Conservation (phyloP, 306 rosid genomes). For the Castanea mollissima region DNA sequence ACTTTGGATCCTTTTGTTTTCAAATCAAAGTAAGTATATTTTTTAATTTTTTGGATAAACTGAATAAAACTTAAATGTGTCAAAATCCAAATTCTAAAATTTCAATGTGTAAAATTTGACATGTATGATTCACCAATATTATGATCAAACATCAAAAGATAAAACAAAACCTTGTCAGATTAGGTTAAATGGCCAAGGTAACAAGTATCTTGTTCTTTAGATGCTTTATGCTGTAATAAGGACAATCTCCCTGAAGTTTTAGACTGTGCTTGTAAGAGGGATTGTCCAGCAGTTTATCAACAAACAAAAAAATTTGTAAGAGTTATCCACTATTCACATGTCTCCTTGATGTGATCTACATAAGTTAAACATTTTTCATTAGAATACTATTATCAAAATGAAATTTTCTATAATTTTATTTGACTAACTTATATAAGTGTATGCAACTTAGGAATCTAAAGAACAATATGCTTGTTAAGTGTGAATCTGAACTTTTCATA, state of each 20-base stretch:
- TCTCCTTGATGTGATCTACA: constrained; percentile 57
- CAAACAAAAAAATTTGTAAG: background rate
- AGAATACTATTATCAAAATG: background rate
- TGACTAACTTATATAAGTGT: constrained; percentile 1
- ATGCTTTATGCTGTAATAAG: no score
- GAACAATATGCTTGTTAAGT: constrained; percentile 1
- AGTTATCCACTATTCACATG: constrained; percentile 67
- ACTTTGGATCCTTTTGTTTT: no score
- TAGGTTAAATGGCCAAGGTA: constrained; percentile 37
- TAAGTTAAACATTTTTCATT: constrained; percentile 6
- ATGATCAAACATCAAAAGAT: background rate
- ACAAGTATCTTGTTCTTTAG: no score
- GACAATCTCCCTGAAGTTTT: no score
- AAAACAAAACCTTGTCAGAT: constrained; percentile 53
- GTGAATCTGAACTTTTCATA: constrained; percentile 61
- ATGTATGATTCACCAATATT: background rate
- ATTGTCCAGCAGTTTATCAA: no score
- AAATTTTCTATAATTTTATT: background rate
- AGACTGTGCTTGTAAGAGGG: no score
- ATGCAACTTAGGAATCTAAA: background rate
- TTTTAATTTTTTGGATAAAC: no score
- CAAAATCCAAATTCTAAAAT: no score
- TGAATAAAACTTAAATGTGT: no score
- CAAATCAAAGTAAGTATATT: no score
- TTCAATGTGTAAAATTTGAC: no score